Evolutionary conservation across 345 rosid genomes (phyloP), one percentile per base, ranked within the genome.

Genomic region (Eucalyptus coolabah): DNA sequence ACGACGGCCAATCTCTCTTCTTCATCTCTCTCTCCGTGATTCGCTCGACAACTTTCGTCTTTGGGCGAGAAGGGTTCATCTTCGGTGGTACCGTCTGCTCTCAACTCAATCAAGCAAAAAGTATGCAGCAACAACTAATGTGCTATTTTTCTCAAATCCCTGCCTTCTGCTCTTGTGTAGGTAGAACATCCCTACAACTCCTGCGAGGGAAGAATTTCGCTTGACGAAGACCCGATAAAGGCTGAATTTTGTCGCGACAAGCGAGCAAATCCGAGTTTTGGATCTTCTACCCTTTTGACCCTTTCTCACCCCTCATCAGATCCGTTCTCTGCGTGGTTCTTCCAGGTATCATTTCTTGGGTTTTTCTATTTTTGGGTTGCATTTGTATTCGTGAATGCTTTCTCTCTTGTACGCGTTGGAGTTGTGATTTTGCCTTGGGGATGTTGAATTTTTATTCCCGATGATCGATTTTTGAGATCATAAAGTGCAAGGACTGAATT

Each of bases 221-320:
- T 69, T 69, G 80, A 69, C 0, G 10, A 17, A 32, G 24, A 18
- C 7, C 4, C 5, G 0, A 17, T 21, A 3, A 18, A 67, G 80
- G 2, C 1, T 3, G 5, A 32, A 16, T 12, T n/a, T 69, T 18
- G 26, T 34, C 4, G 44, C 12, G 18, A 50, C 3, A 2, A 9
- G 26, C n/a, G n/a, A n/a, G n/a, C n/a, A n/a, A n/a, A n/a, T n/a
- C n/a, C n/a, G n/a, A n/a, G n/a, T n/a, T n/a, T n/a, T n/a, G n/a
- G n/a, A n/a, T n/a, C n/a, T n/a, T n/a, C n/a, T n/a, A n/a, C n/a
- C n/a, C n/a, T n/a, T n/a, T n/a, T n/a, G n/a, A 69, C 2, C 56
- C 9, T 53, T 53, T 53, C 24, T 53, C 10, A 2, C 10, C 10
- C 10, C 56, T 18, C 8, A 19, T 34, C 4, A 16, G 8, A 34